Conservation (phyloP, 305 asterid genomes). For the Fraxinus baroniana region DNA sequence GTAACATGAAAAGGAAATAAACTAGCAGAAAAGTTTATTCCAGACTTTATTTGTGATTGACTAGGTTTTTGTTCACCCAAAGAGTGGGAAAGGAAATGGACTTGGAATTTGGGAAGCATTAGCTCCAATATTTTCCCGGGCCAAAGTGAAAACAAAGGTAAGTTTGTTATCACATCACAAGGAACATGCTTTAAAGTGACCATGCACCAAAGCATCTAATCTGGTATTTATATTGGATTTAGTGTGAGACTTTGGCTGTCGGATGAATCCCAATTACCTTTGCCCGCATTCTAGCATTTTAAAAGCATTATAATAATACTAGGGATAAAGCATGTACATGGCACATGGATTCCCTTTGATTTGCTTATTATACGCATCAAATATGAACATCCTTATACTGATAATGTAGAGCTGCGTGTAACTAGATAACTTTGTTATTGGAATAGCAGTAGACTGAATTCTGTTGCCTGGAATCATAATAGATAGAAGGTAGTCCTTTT, state of each 20-base stretch:
- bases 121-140: conserved; percentile 82
- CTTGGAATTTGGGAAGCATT: conserved; percentile 77
- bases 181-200: not conserved
- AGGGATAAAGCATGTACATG: not conserved
- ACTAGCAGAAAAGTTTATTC: conserved; percentile 13
- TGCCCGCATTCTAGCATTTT: not conserved
- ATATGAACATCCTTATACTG: not conserved
- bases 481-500: not conserved
- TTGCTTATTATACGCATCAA: not conserved
- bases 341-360: not conserved
- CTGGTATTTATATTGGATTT: not conserved
- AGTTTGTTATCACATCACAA: not conserved
- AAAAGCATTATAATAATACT: not conserved
- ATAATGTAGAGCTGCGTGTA: not conserved
- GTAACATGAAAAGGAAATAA: conserved; percentile 25
- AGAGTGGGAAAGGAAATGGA: conserved; percentile 91
- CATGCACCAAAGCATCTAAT: not conserved
- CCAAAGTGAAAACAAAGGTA: conserved; percentile 87
- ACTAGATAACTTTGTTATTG: not conserved
- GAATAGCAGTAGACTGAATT: not conserved
- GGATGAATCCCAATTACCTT: not conserved
- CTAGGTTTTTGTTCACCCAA: conserved; percentile 92
- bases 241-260: not conserved
- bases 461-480: not conserved
- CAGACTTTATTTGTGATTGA: conserved; percentile 36